phyloP scores from a whole-genome alignment of 352 stramenopile species.

The Globisporangium sylvaticum region DNA sequence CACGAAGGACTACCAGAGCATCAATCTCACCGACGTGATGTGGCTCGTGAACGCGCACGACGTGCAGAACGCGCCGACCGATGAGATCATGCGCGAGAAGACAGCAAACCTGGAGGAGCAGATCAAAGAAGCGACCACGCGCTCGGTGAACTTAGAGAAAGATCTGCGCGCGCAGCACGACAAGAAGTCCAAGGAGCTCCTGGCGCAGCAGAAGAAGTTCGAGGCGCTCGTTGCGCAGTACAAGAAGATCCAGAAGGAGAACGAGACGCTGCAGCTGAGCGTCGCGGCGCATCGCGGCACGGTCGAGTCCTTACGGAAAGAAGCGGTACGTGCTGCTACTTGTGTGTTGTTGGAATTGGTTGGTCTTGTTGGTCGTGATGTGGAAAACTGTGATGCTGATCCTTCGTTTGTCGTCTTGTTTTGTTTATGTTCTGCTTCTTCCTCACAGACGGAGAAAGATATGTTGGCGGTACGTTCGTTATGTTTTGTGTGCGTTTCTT shows the following conservation, averaged over 20 bases:
- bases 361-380: background rate
- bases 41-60: slow-evolving; percentile 85
- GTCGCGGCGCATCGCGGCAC: slow-evolving; percentile 54
- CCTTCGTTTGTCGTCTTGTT: background rate
- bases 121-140: slow-evolving; percentile 78
- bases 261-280: slow-evolving; percentile 69
- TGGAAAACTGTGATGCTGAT: background rate
- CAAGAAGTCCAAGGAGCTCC: slow-evolving; percentile 69
- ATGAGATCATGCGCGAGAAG: slow-evolving; percentile 86
- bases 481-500: background rate
- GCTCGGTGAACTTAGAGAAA: slow-evolving; percentile 66
- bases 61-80: slow-evolving; percentile 59
- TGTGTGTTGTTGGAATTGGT: background rate
- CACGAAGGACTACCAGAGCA: slow-evolving; percentile 88
- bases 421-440: slow-evolving; percentile 4
- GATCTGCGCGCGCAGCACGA: slow-evolving; percentile 70
- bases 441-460: slow-evolving; percentile 87
- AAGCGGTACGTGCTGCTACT: slow-evolving; percentile 55
- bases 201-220: slow-evolving; percentile 74
- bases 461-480: slow-evolving; percentile 59
- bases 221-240: slow-evolving; percentile 76
- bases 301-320: slow-evolving; percentile 76
- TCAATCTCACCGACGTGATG: slow-evolving; percentile 74
- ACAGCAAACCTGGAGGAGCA: slow-evolving; percentile 86
- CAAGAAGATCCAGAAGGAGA: slow-evolving; percentile 78